A percentile compares a stretch with the other conserved stretches of the same genome.
phyloP scores from a whole-genome alignment of 2,329 filamentous ascomycete genomes.

The Eutypa lata region DNA sequence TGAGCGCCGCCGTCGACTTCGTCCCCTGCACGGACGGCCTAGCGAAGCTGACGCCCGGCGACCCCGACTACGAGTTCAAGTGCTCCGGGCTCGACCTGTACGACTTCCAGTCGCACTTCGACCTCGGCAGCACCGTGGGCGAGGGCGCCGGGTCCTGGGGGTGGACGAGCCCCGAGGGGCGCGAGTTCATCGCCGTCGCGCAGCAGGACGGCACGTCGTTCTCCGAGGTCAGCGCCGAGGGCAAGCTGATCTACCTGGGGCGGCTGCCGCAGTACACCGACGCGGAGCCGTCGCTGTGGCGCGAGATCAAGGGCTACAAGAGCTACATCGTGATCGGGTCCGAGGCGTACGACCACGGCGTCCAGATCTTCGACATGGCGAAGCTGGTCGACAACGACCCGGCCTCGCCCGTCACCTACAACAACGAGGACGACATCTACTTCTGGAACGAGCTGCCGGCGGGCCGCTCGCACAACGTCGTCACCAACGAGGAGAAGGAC shows the following conservation, averaged over 20 bases:
- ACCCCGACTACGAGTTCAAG: slow-evolving; percentile 28
- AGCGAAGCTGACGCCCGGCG: slow-evolving; percentile 21
- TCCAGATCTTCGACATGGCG: slow-evolving; percentile 63
- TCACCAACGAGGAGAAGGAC: slow-evolving; percentile 42
- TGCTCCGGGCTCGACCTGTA: slow-evolving; percentile 32
- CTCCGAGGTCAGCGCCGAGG: slow-evolving; percentile 46
- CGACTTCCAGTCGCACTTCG: slow-evolving; percentile 33
- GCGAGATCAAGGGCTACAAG: slow-evolving; percentile 45
- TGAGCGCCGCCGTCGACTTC: slow-evolving; percentile 15
- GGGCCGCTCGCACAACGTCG: slow-evolving; percentile 44
- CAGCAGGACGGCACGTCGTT: slow-evolving; percentile 54
- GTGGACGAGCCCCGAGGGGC: slow-evolving; percentile 48
- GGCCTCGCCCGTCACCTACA: slow-evolving; percentile 39
- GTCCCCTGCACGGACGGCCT: slow-evolving; percentile 23
- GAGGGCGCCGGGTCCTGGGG: slow-evolving; percentile 46
- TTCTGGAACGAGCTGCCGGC: slow-evolving; percentile 39
- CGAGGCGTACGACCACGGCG: slow-evolving; percentile 47
- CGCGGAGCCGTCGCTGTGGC: slow-evolving; percentile 44
- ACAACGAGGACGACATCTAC: slow-evolving; percentile 37
- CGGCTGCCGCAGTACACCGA: slow-evolving; percentile 46
- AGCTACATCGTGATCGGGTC: slow-evolving; percentile 36
- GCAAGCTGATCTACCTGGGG: slow-evolving; percentile 51
- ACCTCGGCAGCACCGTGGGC: slow-evolving; percentile 30
- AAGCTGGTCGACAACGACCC: slow-evolving; percentile 50
- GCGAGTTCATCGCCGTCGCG: slow-evolving; percentile 53